Conservation (phyloP, 1,284 basidiomycete genomes). For the Ganoderma leucocontextum region DNA sequence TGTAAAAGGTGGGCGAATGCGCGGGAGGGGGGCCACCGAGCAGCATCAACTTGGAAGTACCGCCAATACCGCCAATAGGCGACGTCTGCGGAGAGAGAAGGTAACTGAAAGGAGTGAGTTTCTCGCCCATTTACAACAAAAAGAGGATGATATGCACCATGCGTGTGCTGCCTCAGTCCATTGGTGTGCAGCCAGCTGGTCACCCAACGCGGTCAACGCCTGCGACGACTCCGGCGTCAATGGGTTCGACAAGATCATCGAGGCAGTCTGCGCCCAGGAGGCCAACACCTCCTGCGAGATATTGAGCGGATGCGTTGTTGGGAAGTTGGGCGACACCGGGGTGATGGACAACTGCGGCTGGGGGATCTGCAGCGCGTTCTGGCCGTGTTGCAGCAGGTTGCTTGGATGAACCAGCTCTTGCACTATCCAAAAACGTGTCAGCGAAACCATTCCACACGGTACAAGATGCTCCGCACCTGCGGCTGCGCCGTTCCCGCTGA, state of each 20-base stretch:
- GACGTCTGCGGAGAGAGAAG: conserved; percentile 89
- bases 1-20: conserved; percentile 60
- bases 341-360: conserved; percentile 54
- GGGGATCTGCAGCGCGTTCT: conserved; percentile 48
- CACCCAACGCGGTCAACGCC: conserved; percentile 89
- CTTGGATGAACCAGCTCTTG: conserved; percentile 79
- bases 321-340: conserved; percentile 73
- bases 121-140: conserved; percentile 6
- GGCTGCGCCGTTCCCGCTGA: conserved; percentile 82
- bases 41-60: conserved; percentile 69
- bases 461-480: conserved; percentile 61
- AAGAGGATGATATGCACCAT: conserved; percentile 64
- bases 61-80: conserved; percentile 73
- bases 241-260: conserved; percentile 85
- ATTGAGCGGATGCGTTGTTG: conserved; percentile 49
- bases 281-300: conserved; percentile 67
- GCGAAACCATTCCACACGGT: background rate
- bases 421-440: conserved; percentile 52
- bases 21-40: conserved; percentile 72
- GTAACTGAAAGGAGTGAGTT: conserved; percentile 62
- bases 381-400: conserved; percentile 50
- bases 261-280: conserved; percentile 88
- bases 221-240: conserved; percentile 69
- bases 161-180: conserved; percentile 90
- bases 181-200: conserved; percentile 77